These are phyloP conservation scores for Cercospora brassicicola DNA, from an alignment of 2,329 filamentous ascomycete species.

Conservation along the genomic window DNA sequence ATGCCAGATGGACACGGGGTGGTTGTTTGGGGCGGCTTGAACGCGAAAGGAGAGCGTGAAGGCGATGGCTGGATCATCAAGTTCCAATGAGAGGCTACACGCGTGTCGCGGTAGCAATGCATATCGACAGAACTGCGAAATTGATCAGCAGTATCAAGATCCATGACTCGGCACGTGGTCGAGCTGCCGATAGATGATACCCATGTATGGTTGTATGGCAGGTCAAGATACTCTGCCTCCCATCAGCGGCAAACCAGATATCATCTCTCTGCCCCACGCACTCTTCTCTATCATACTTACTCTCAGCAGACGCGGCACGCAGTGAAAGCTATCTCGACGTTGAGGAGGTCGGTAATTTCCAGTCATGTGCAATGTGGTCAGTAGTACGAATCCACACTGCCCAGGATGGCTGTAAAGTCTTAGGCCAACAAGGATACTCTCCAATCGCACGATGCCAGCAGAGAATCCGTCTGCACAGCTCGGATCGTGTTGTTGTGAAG, in stretches of 20 bases:
- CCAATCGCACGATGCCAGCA: neutral
- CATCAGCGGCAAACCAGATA: neutral
- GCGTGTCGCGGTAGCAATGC: neutral
- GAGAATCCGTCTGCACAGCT: neutral
- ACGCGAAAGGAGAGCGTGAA: slow-evolving; percentile 46
- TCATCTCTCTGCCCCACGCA: neutral
- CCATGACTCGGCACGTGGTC: neutral
- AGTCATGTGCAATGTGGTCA: neutral
- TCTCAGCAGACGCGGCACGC: neutral
- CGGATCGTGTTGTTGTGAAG: neutral
- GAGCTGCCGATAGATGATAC: neutral
- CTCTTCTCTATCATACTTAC: neutral
- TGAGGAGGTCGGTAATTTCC: neutral
- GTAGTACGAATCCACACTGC: neutral
- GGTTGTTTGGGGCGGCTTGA: slow-evolving; percentile 47
- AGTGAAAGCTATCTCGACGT: neutral
- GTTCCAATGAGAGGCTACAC: slow-evolving; percentile 15
- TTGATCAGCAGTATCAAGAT: neutral
- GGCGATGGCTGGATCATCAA: slow-evolving; percentile 49
- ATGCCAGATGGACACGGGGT: slow-evolving; percentile 41
- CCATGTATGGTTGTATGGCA: neutral
- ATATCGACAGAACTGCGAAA: slow-evolving; percentile 8
- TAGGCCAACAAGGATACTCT: neutral
- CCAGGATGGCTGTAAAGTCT: neutral
- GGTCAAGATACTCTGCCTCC: neutral